A percentile compares a stretch with the other conserved stretches of the same genome.
phyloP scores from a whole-genome alignment of 768 basidiomycete species.

The Tulasnella sp. region DNA sequence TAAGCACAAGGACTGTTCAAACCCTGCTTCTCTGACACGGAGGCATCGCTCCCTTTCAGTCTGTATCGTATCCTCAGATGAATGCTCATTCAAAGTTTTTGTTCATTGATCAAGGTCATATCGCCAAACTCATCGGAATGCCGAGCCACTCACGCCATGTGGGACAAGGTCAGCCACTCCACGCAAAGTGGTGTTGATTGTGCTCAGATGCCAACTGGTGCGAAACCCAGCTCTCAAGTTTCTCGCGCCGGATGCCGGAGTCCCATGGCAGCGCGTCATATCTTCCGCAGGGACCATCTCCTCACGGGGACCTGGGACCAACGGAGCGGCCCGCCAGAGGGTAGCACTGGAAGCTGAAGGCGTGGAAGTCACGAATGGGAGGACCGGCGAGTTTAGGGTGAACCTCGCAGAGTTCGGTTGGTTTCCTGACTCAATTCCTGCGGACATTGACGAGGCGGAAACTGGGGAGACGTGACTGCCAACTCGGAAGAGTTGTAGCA shows the following conservation, averaged over 20 bases:
- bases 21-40: background rate
- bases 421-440: slow-evolving; percentile 13
- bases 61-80: too few species aligned
- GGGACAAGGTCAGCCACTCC: slow-evolving; percentile 50
- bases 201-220: background rate
- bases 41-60: background rate
- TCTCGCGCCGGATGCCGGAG: slow-evolving; percentile 49
- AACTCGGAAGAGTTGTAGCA: too few species aligned
- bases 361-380: slow-evolving; percentile 44
- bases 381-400: slow-evolving; percentile 12
- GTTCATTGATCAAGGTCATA: slow-evolving; percentile 40
- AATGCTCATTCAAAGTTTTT: too few species aligned
- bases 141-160: slow-evolving; percentile 70
- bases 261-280: slow-evolving; percentile 77
- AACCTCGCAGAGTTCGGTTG: slow-evolving; percentile 8
- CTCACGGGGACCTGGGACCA: slow-evolving; percentile 72
- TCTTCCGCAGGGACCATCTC: slow-evolving; percentile 54
- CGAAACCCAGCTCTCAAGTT: slow-evolving; percentile 57
- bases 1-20: slow-evolving; percentile 23
- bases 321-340: slow-evolving; percentile 63
- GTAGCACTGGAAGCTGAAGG: slow-evolving; percentile 73
- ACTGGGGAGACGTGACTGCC: too few species aligned
- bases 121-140: slow-evolving; percentile 72
- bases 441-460: background rate
- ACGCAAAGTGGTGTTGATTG: too few species aligned